Evolutionary conservation across 1,284 basidiomycete genomes (phyloP), one percentile per base, ranked within the genome.

Genomic region (Cutaneotrichosporon cavernicola): DNA sequence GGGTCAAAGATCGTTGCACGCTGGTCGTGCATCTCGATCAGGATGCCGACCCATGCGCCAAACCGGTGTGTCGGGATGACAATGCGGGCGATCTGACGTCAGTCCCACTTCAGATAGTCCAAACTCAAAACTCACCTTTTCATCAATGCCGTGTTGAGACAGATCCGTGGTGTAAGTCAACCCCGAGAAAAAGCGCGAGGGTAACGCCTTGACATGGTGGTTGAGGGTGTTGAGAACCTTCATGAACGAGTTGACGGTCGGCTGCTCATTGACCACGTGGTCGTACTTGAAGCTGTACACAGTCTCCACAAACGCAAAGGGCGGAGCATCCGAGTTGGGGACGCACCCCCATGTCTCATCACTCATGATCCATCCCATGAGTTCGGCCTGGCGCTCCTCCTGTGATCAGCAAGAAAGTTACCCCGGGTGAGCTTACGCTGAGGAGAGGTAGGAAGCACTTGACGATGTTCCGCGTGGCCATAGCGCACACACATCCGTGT

Each of bases 331-430:
- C 10, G 21, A 11, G 21, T 30, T 56, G 36, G 55, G 55, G 6
- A 56, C 55, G 26, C 55, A 56, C 26, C 21, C 10, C 55, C 55
- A 56, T 22, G 55, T 56, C 22, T 56, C 55, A 2, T 38, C 55
- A 22, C 43, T 56, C 32, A 43, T 21, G 11, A 22, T 56, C 55
- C 55, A 56, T 7, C 36, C 55, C 5, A 26, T 6, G 38, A 56
- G 38, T 22, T 56, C 55, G 10, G 55, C 38, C 38, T 38, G 7
- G 34, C 38, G 55, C 38, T 56, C 55, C 38, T 40, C 55, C 55
- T 56, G 55, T 6, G 5, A 38, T 56, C 36, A 56, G 53, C 55
- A 26, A 16, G 13, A 7, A 10, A 3, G 21, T 26, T 10, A 8
- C 22, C 21, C 52, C n/a, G 14, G 14, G 16, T 21, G 11, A 30